Percentiles rank a stretch among this genome's conserved stretches.
These are phyloP conservation scores for Tricholoma matsutake DNA, from an alignment of 768 basidiomycete genomes.

Conservation along the genomic window DNA sequence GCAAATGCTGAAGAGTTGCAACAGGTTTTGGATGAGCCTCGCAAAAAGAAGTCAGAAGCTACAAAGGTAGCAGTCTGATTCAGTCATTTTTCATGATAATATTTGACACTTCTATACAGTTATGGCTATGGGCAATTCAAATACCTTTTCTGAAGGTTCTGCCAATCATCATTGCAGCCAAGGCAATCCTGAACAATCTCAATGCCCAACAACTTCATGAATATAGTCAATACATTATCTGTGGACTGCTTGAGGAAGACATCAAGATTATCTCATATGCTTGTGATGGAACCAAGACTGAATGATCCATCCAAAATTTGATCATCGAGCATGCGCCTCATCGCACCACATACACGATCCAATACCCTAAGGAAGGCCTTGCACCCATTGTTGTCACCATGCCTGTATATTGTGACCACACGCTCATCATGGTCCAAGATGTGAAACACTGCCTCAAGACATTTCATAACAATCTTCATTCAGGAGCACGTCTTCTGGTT, in stretches of 20 bases:
- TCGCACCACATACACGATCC: background rate
- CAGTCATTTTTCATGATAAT: background rate
- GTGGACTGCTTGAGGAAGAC: slow-evolving; percentile 19
- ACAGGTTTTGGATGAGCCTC: background rate
- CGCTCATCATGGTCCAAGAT: slow-evolving; percentile 25
- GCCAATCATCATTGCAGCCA: background rate
- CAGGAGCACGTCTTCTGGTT: slow-evolving; percentile 25
- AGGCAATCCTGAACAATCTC: background rate
- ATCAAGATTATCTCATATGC: slow-evolving; percentile 30
- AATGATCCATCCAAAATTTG: slow-evolving; percentile 23
- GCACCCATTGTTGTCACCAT: slow-evolving; percentile 5
- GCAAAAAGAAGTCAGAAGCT: background rate
- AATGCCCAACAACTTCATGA: background rate
- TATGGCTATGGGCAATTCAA: background rate
- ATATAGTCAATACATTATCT: slow-evolving; percentile 8
- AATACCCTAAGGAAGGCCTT: background rate
- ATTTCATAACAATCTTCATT: slow-evolving; percentile 26
- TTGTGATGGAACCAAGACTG: slow-evolving; percentile 34
- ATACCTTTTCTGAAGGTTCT: background rate
- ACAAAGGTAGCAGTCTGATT: background rate
- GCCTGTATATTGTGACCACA: slow-evolving; percentile 3
- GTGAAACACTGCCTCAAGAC: slow-evolving; percentile 32
- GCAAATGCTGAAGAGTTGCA: background rate
- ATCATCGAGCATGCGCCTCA: background rate
- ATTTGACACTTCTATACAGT: background rate